phyloP scores from a whole-genome alignment of 2,329 filamentous ascomycete species.

The Xylaria sp. region DNA sequence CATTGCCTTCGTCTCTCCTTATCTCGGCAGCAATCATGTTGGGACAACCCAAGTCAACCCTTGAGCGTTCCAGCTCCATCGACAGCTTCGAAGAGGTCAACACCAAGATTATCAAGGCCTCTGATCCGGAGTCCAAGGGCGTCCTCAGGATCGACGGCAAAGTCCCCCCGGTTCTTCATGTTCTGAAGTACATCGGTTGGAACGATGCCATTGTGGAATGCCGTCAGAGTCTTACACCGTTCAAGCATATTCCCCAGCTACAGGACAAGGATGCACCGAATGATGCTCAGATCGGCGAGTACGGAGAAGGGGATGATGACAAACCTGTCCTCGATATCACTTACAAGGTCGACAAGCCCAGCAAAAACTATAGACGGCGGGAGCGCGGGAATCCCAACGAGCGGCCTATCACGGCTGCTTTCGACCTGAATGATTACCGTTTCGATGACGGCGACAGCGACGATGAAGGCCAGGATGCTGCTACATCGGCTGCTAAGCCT shows the following conservation, averaged over 20 bases:
- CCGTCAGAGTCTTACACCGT: slow-evolving; percentile 35
- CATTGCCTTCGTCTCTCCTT: not conserved
- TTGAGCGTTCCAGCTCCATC: slow-evolving; percentile 42
- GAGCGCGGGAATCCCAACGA: slow-evolving; percentile 26
- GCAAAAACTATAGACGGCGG: slow-evolving; percentile 40
- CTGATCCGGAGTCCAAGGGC: slow-evolving; percentile 36
- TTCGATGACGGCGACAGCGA: slow-evolving; percentile 26
- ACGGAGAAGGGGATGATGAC: slow-evolving; percentile 30
- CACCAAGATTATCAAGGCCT: slow-evolving; percentile 34
- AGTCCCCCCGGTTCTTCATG: slow-evolving; percentile 55
- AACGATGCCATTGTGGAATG: slow-evolving; percentile 52
- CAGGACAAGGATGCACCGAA: slow-evolving; percentile 20
- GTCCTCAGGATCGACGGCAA: slow-evolving; percentile 42
- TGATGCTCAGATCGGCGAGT: slow-evolving; percentile 38
- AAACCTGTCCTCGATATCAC: slow-evolving; percentile 57
- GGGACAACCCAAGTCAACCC: slow-evolving; percentile 12
- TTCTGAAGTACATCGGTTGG: slow-evolving; percentile 54
- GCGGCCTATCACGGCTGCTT: slow-evolving; percentile 25
- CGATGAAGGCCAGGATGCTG: slow-evolving; percentile 30
- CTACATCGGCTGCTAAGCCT: slow-evolving; percentile 44
- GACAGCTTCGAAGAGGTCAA: slow-evolving; percentile 51
- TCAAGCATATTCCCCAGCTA: slow-evolving; percentile 25
- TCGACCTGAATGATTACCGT: slow-evolving; percentile 30
- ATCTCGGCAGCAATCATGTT: slow-evolving; percentile 13
- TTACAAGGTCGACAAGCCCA: slow-evolving; percentile 35